Conservation (phyloP, 805 yeast species). For the Kurtzmaniella cleridarum region DNA sequence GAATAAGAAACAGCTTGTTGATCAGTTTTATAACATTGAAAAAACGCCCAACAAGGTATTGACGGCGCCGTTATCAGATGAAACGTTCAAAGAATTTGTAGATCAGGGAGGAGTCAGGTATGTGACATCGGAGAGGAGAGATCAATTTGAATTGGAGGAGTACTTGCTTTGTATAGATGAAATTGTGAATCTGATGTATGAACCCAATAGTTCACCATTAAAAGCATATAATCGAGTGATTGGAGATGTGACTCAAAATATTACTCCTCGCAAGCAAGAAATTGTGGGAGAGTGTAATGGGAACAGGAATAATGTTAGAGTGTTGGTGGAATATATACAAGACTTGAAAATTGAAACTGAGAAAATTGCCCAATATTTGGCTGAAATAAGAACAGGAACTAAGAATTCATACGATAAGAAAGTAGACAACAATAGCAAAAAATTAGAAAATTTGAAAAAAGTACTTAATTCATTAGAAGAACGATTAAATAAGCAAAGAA, state of each 20-base stretch:
- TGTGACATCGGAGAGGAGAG: constrained; percentile 5
- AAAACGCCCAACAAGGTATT: not conserved
- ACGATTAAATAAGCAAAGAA: constrained; percentile 20
- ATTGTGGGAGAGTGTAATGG: not conserved
- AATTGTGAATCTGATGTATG: not conserved
- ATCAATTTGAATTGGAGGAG: constrained; percentile 21
- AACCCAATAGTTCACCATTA: not conserved
- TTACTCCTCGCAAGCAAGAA: not conserved
- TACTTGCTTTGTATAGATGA: constrained; percentile 15
- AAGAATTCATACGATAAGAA: constrained; percentile 18
- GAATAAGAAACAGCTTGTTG: constrained; percentile 32
- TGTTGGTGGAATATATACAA: constrained; percentile 14
- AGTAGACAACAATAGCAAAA: constrained; percentile 21
- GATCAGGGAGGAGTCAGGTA: constrained; percentile 17
- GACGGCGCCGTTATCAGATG: constrained; percentile 5
- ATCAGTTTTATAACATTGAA: constrained; percentile 33
- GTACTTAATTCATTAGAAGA: constrained; percentile 20
- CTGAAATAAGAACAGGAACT: constrained; percentile 11
- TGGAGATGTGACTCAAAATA: not conserved
- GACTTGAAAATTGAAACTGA: constrained; percentile 14
- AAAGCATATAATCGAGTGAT: not conserved
- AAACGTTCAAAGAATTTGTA: constrained; percentile 10
- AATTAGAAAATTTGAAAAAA: constrained; percentile 22
- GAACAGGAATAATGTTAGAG: constrained; percentile 9
- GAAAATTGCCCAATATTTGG: constrained; percentile 14